Evolutionary conservation across 306 rosid genomes (phyloP).

Genomic region (Casuarina cunninghamiana): DNA sequence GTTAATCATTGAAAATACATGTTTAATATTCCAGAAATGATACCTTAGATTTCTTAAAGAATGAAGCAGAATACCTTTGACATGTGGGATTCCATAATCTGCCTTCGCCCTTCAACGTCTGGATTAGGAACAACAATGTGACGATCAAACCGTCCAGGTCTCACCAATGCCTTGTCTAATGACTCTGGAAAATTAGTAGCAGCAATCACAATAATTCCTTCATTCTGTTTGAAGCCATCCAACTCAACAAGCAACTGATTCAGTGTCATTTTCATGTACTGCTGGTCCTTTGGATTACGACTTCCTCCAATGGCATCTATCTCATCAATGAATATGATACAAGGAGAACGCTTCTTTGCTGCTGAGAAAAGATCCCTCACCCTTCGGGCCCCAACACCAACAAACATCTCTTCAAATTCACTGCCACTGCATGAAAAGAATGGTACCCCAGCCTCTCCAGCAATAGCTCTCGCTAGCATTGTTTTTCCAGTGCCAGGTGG

Average conservation of each 20-base stretch:
- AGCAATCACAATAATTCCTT: conserved; percentile 91
- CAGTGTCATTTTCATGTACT: conserved; percentile 80
- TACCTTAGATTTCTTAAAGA: not conserved
- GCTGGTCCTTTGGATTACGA: conserved; percentile 74
- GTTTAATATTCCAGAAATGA: not conserved
- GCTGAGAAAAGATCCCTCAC: conserved; percentile 89
- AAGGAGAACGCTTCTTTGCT: conserved; percentile 87
- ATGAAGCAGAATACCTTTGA: conserved; percentile 61
- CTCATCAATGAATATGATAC: conserved; percentile 93
- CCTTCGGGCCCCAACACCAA: conserved; percentile 97
- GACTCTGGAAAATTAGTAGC: conserved; percentile 94
- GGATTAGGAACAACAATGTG: conserved; percentile 91
- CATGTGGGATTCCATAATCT: conserved; percentile 87
- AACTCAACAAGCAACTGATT: conserved; percentile 94
- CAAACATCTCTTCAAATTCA: conserved; percentile 95
- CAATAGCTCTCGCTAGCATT: conserved; percentile 94
- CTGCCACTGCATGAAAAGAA: conserved; percentile 94
- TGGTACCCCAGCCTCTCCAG: conserved; percentile 98
- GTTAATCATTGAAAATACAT: conserved; percentile 15
- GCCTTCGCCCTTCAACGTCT: conserved; percentile 94
- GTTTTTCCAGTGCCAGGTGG: conserved; percentile 98
- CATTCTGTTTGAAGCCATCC: conserved; percentile 96
- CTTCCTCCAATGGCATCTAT: conserved; percentile 95
- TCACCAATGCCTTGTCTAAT: conserved; percentile 84
- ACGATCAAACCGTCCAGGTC: conserved; percentile 97